Evolutionary conservation across 2,329 filamentous ascomycete species (phyloP).

Genomic region (Colletotrichum agaves): DNA sequence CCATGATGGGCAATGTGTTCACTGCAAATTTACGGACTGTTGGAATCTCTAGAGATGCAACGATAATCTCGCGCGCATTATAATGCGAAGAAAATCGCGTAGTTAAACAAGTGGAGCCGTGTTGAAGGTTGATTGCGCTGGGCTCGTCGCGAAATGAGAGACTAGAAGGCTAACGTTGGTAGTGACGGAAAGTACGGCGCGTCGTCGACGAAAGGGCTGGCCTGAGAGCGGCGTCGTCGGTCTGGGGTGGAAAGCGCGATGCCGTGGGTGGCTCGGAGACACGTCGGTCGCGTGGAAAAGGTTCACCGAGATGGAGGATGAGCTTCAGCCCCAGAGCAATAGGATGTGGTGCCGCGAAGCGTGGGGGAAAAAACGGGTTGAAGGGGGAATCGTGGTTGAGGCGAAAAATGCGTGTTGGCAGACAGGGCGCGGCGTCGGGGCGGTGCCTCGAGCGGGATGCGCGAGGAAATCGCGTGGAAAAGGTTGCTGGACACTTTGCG

Average conservation of each 20-base stretch:
- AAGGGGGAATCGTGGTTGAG: slow-evolving; percentile 46
- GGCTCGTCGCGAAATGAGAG: slow-evolving; percentile 38
- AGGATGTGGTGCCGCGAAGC: slow-evolving; percentile 35
- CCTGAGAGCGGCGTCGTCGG: slow-evolving; percentile 19
- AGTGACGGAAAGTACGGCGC: slow-evolving; percentile 34
- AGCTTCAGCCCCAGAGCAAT: slow-evolving; percentile 28
- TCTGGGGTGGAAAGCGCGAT: slow-evolving; percentile 25
- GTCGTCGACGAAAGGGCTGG: slow-evolving; percentile 17
- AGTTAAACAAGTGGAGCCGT: slow-evolving; percentile 31
- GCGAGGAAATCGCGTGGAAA: slow-evolving; percentile 66
- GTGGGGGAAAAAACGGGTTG: slow-evolving; percentile 41
- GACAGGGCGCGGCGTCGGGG: slow-evolving; percentile 53
- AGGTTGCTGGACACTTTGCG: slow-evolving; percentile 62
- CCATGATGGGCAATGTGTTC: slow-evolving; percentile 63
- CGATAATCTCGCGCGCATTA: slow-evolving; percentile 37
- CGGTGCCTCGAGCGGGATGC: slow-evolving; percentile 53
- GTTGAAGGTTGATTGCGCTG: slow-evolving; percentile 33
- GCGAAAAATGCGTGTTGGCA: slow-evolving; percentile 55
- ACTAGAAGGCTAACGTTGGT: slow-evolving; percentile 33
- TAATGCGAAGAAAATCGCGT: slow-evolving; percentile 24
- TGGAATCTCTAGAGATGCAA: slow-evolving; percentile 37
- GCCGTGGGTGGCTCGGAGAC: slow-evolving; percentile 24
- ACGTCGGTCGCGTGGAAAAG: slow-evolving; percentile 35
- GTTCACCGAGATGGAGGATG: slow-evolving; percentile 37
- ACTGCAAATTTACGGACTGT: slow-evolving; percentile 36